Evolutionary conservation across 495 filamentous ascomycete genomes (phyloP).

Genomic region (Podospora appendiculata): DNA sequence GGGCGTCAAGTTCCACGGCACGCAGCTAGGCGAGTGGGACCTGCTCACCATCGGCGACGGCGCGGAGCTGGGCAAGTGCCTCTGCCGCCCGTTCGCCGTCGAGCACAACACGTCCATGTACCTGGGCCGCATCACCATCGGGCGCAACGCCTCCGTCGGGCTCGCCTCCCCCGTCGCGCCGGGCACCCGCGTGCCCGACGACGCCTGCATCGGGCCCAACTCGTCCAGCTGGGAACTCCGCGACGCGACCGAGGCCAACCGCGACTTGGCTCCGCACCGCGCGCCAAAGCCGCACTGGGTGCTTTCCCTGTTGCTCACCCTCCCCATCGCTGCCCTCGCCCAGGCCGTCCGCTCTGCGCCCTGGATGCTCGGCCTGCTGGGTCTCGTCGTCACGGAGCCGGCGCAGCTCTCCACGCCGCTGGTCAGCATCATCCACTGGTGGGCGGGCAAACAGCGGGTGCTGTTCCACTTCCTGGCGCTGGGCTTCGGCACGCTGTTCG

Average conservation of each 20-base stretch:
- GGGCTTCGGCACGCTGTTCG: constrained; percentile 2
- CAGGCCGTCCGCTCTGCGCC: too few relatives aligned
- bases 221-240: constrained; percentile 38
- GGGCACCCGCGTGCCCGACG: constrained; percentile 29
- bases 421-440: constrained; percentile 29
- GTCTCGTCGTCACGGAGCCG: constrained; percentile 23
- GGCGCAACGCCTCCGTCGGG: constrained; percentile 27
- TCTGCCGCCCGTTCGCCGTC: constrained; percentile 35
- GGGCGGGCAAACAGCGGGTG: constrained; percentile 26
- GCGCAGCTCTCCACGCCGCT: constrained; percentile 13
- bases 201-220: constrained; percentile 38
- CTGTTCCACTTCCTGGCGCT: constrained; percentile 32
- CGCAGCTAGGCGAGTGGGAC: constrained; percentile 35
- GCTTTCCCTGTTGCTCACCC: too few relatives aligned
- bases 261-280: constrained; percentile 16
- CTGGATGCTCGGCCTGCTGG: constrained; percentile 20
- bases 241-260: constrained; percentile 31
- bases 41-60: constrained; percentile 35
- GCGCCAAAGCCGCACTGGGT: too few relatives aligned
- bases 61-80: constrained; percentile 27
- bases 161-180: constrained; percentile 31
- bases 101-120: constrained; percentile 41
- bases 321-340: too few relatives aligned
- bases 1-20: constrained; percentile 25
- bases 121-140: constrained; percentile 33